Percentiles rank a stretch among this genome's conserved stretches.
Conservation (phyloP, 257 asterid species). For the Solanum virginianum region DNA sequence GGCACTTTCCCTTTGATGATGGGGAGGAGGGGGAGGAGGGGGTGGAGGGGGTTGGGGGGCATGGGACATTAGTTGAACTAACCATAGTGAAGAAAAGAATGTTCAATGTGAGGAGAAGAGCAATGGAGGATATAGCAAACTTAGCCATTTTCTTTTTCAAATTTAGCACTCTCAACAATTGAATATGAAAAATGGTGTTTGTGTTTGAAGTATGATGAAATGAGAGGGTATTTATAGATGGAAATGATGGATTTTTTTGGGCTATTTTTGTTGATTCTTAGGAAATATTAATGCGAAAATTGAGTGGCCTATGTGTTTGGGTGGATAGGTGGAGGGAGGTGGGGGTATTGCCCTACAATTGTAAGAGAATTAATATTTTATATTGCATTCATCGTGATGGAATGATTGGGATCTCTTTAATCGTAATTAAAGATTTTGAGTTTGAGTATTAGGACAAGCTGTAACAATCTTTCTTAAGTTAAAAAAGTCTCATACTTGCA, state of each 20-base stretch:
- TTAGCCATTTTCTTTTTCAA: neutral
- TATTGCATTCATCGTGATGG: too few species aligned
- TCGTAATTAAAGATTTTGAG: accelerated
- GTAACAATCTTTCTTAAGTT: too few species aligned
- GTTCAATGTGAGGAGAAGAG: slow-evolving; percentile 13
- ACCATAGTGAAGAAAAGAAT: slow-evolving; percentile 16
- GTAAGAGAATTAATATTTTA: neutral
- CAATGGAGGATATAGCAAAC: neutral
- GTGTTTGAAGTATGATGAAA: neutral
- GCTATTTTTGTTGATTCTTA: neutral
- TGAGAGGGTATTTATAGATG: slow-evolving; percentile 2
- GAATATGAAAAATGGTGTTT: neutral
- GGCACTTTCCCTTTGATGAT: neutral
- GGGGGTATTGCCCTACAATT: neutral
- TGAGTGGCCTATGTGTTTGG: neutral
- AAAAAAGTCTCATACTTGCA: too few species aligned
- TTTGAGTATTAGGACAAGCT: neutral
- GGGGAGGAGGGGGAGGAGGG: neutral
- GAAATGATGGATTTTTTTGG: neutral
- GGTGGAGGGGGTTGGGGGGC: neutral
- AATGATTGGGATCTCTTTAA: neutral
- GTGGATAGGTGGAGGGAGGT: too few species aligned
- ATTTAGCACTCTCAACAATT: neutral
- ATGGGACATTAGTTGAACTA: slow-evolving; percentile 8
- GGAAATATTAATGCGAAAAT: neutral